A percentile compares a stretch with the other conserved stretches of the same genome.
These are phyloP conservation scores for Paramecium primaurelia DNA, from an alignment of 73 alveolate genomes.

Conservation along the genomic window DNA sequence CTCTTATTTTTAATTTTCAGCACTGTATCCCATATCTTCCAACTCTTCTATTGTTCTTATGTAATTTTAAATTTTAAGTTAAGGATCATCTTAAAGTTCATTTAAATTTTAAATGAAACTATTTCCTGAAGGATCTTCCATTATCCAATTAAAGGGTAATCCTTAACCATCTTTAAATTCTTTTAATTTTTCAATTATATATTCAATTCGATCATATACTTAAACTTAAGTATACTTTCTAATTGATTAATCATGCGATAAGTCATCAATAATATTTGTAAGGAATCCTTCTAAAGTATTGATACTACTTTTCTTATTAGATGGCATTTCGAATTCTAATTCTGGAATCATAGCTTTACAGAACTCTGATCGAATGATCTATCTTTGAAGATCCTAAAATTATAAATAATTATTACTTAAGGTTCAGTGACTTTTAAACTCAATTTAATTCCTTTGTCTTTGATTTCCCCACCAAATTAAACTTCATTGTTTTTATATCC, in stretches of 20 bases:
- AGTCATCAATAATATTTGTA: conserved; percentile 79
- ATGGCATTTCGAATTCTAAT: conserved; percentile 91
- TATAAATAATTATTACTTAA: neutral
- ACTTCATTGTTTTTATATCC: conserved; percentile 94
- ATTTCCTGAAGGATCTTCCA: conserved; percentile 97
- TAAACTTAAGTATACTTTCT: conserved; percentile 84
- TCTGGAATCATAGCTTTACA: conserved; percentile 85
- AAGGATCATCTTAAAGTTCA: conserved; percentile 90
- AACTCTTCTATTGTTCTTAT: conserved; percentile 78
- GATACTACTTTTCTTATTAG: conserved; percentile 93
- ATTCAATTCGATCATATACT: conserved; percentile 81
- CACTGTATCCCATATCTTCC: conserved; percentile 82
- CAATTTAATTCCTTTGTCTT: conserved; percentile 85
- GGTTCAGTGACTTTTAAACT: conserved; percentile 70
- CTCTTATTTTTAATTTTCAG: conserved; percentile 29
- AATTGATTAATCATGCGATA: conserved; percentile 79
- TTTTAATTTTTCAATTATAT: conserved; percentile 68
- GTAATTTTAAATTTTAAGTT: conserved; percentile 68
- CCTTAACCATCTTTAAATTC: conserved; percentile 76
- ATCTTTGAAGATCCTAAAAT: conserved; percentile 77
- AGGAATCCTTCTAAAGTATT: conserved; percentile 95
- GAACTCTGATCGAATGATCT: conserved; percentile 84
- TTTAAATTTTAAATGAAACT: conserved; percentile 89
- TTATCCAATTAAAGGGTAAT: conserved; percentile 87
- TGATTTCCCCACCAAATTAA: conserved; percentile 90